A percentile compares a stretch with the other conserved stretches of the same genome.
Conservation (phyloP, 352 stramenopile genomes). For the Globisporangium rhizosaccharum region DNA sequence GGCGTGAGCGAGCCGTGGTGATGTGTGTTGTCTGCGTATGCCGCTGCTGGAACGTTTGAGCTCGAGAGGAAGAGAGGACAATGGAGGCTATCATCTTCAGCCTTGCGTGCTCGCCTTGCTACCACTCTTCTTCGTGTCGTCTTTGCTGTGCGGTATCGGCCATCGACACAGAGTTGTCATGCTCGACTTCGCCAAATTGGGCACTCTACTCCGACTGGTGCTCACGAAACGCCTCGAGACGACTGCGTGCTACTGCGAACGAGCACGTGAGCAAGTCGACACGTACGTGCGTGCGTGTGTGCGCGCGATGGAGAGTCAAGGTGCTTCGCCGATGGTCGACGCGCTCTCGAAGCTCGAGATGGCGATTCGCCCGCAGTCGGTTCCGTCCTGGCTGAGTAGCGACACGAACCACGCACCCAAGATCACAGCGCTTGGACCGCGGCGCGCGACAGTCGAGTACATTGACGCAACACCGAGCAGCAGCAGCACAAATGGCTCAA, state of each 20-base stretch:
- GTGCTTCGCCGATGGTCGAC: conserved; percentile 38
- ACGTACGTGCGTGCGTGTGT: neutral
- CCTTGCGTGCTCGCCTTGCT: too few relatives aligned
- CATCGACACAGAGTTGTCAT: too few relatives aligned
- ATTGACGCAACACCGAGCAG: conserved; percentile 23
- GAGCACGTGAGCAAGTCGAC: neutral
- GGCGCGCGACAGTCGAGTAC: conserved; percentile 44
- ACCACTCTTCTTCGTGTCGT: too few relatives aligned
- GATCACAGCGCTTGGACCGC: conserved; percentile 44
- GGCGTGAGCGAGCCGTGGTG: too few relatives aligned
- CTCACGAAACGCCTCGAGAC: neutral
- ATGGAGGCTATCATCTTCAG: too few relatives aligned
- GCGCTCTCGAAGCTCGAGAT: conserved; percentile 66
- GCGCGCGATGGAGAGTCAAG: conserved; percentile 10
- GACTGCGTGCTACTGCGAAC: neutral
- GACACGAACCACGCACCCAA: conserved; percentile 67
- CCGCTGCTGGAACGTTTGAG: too few relatives aligned
- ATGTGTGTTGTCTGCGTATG: too few relatives aligned
- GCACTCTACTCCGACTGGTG: too few relatives aligned
- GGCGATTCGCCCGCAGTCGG: conserved; percentile 60
- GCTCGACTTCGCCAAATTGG: too few relatives aligned
- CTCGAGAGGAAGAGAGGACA: too few relatives aligned
- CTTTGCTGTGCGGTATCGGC: too few relatives aligned
- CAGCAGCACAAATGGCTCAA: neutral
- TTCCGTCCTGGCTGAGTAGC: conserved; percentile 69